Base-by-base conservation (phyloP, 1,139 yeast genomes). In the Blastobotrys niveus region DNA sequence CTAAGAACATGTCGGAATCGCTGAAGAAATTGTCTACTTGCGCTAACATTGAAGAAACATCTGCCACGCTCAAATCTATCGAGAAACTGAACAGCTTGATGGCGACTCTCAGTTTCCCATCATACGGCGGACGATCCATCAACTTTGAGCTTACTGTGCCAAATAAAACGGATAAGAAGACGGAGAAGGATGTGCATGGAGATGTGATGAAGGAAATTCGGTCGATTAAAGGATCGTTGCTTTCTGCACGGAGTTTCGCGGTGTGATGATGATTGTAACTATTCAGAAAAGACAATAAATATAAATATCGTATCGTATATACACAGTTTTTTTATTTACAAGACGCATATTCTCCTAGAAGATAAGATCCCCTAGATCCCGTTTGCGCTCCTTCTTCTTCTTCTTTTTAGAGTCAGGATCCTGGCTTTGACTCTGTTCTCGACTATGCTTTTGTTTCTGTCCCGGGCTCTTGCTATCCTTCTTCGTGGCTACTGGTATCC, bases 121-220 rank as follows among this genome's bases (percentile, higher is more conserved):
- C 20, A 14, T 45, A 34, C 22, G 34, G 45, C 15, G 34, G 32
- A 6, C 21, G 43, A 35, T 14, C 30, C 7, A 18, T 33, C n/a
- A 30, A 18, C n/a, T 34, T 38, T 17, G 44, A 40, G 10, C 17
- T 37, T 10, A 24, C 17, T 12, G 10, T 26, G 35, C 17, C 14
- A 30, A 20, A 14, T 7, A 32, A 44, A 18, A 14, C 9, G 10
- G 30, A 29, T 9, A 43, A 51, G 30, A 20, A 21, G 6, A 40
- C 36, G 15, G 38, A 42, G 20, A 21, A 24, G 14, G 49, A 51
- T 21, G 40, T 45, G 32, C 45, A 52, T 18, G 43, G 48, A 8
- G 61, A 59, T 15, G 49, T 62, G 34, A 60, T 55, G 49, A 61
- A 60, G 47, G 67, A 64, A 33, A 63, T 64, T 36, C 45, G 68